Base-by-base conservation (phyloP, 1,284 basidiomycete genomes). In the Marasmius tenuissimus region DNA sequence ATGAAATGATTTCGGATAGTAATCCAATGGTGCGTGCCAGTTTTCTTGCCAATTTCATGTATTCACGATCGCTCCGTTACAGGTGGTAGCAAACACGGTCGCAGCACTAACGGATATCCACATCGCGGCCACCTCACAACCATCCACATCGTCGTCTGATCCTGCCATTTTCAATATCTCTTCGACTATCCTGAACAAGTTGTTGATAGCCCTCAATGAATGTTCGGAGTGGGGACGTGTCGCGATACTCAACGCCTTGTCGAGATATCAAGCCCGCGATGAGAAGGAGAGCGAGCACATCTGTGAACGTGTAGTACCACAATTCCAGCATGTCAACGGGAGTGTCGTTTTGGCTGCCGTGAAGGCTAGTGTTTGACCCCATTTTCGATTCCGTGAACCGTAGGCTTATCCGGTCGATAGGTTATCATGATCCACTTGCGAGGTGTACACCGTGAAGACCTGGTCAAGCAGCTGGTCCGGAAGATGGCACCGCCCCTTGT, bases 191-290 rank as follows among this genome's bases (percentile, higher is more conserved):
- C 84, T 99, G 61, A 91, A 86, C 74, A 98, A 97, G 74, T 85
- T 99, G 4, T 83, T 99, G 62, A 92, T 98, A 58, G 97, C 97
- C 2, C 83, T 99, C 39, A 98, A 98, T 74, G 97, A 98, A 77
- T 98, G 97, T 74, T 97, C 97, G 0, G 97, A 99, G 79, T 99
- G 97, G 97, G 97, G 97, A 38, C 86, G 97, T 61, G 95, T 99
- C 22, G 94, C 95, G 1, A 90, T 99, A 56, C 78, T 99, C 59
- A 92, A 91, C 63, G 93, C 94, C 0, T 79, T 99, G 48, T 85
- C 93, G 9, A 86, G 93, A 56, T 99, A 98, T 75, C 83, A 82
- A 55, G 86, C 94, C 0, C 79, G 82, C 34, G 96, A 97, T 70
- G 92, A 92, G 63, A 93, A 95, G 75, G 97, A 99, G 78, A 93